phyloP scores from a whole-genome alignment of 2,329 filamentous ascomycete genomes.

The Paecilomyces sp. region DNA sequence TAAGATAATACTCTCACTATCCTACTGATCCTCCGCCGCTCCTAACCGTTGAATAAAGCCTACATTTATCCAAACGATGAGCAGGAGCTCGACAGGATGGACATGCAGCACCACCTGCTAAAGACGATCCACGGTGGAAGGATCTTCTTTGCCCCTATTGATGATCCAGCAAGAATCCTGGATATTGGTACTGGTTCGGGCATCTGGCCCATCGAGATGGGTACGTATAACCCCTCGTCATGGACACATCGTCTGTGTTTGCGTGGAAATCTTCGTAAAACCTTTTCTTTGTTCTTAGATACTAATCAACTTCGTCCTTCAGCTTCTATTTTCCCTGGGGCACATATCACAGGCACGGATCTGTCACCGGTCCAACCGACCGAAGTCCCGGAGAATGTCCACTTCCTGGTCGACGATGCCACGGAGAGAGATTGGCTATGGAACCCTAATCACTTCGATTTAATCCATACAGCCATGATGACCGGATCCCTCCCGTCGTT shows the following conservation, averaged over 20 bases:
- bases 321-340: conserved; percentile 45
- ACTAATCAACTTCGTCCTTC: conserved; percentile 14
- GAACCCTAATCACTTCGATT: conserved; percentile 46
- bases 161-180: conserved; percentile 42
- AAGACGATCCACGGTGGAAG: conserved; percentile 38
- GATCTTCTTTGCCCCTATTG: conserved; percentile 42
- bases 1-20: conserved; percentile 14
- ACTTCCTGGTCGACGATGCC: conserved; percentile 66
- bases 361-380: conserved; percentile 61
- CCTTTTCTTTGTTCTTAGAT: conserved; percentile 4
- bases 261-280: neutral
- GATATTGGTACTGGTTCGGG: conserved; percentile 57
- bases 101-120: conserved; percentile 50
- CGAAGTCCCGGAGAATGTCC: conserved; percentile 63
- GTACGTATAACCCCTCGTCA: conserved; percentile 19
- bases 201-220: conserved; percentile 64
- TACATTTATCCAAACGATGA: conserved; percentile 48
- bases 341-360: conserved; percentile 57
- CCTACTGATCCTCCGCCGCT: neutral
- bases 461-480: conserved; percentile 54
- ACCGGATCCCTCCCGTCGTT: conserved; percentile 53
- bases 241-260: conserved; percentile 4
- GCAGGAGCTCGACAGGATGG: conserved; percentile 48
- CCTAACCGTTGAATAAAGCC: conserved; percentile 14
- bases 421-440: conserved; percentile 55